phyloP scores from a whole-genome alignment of 2,329 filamentous ascomycete genomes.

The Beauveria bassiana region DNA sequence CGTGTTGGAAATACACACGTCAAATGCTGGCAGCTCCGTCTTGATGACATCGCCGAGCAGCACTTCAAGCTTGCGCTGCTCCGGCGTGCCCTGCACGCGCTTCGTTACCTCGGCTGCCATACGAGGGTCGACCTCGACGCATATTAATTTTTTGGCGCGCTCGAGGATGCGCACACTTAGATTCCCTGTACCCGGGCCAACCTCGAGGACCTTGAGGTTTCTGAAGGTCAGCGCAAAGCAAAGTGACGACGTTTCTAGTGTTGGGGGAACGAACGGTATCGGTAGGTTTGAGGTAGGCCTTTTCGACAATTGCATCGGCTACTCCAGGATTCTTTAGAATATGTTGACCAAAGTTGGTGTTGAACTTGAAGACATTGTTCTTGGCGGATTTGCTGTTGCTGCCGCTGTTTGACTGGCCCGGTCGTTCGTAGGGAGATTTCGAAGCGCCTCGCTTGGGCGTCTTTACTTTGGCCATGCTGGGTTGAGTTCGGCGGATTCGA shows the following conservation, averaged over 20 bases:
- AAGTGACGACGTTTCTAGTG: no score
- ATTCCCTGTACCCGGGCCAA: conserved; percentile 84
- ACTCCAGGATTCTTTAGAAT: conserved; percentile 90
- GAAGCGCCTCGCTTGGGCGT: conserved; percentile 45
- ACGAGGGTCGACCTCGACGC: conserved; percentile 87
- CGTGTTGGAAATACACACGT: conserved; percentile 68
- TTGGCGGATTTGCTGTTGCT: conserved; percentile 24
- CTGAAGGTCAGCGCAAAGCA: no score
- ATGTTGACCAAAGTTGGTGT: conserved; percentile 78
- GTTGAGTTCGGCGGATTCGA: background rate
- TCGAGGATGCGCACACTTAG: conserved; percentile 84
- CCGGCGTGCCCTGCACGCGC: conserved; percentile 82
- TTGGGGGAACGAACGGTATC: conserved; percentile 53
- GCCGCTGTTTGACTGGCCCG: conserved; percentile 16
- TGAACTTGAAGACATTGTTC: conserved; percentile 97
- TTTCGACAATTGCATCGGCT: conserved; percentile 60
- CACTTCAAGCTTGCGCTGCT: conserved; percentile 77
- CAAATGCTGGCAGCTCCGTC: conserved; percentile 66
- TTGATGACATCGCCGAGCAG: conserved; percentile 85
- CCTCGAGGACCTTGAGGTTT: conserved; percentile 51
- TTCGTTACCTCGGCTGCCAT: conserved; percentile 96
- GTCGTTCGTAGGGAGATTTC: conserved; percentile 35
- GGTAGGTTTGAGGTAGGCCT: conserved; percentile 83
- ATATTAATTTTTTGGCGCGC: conserved; percentile 72
- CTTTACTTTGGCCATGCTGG: conserved; percentile 45